Conservation (phyloP, 1,139 yeast genomes). For the Candida pseudoviswanathii region DNA sequence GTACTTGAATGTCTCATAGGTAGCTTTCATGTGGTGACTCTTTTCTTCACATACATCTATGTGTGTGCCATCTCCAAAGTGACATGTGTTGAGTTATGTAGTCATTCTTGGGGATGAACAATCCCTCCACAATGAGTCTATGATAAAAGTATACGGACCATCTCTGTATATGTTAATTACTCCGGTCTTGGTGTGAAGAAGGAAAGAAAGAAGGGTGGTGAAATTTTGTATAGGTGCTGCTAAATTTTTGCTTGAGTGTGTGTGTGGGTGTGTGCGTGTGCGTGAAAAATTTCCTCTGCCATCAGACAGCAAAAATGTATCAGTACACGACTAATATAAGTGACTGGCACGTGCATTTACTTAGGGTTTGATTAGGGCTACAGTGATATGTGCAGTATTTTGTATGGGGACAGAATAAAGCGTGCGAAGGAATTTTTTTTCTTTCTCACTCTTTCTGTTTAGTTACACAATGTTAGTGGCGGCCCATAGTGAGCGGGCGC, state of each 20-base stretch:
- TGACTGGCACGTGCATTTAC: constrained; percentile 1
- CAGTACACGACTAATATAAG: neutral
- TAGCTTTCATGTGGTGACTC: neutral
- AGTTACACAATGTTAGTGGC: no score
- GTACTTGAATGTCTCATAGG: constrained; percentile 3
- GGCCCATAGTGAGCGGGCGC: neutral
- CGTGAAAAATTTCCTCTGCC: neutral
- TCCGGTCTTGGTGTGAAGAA: constrained; percentile 69
- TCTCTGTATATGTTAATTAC: constrained; percentile 79
- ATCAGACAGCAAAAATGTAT: neutral
- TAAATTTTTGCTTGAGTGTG: neutral
- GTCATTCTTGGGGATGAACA: neutral
- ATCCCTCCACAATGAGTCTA: neutral
- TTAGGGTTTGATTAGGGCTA: constrained; percentile 3
- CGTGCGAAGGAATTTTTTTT: neutral
- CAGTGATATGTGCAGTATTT: constrained; percentile 1
- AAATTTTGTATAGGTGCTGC: neutral
- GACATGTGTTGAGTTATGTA: neutral
- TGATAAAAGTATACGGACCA: constrained; percentile 69
- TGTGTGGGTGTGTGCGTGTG: neutral
- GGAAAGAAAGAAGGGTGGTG: constrained; percentile 10
- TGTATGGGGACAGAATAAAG: neutral
- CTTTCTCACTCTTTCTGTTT: neutral
- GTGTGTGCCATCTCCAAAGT: neutral
- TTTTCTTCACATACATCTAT: constrained; percentile 7